phyloP scores from a whole-genome alignment of 2,329 filamentous ascomycete species.

The Diaporthe capsici region DNA sequence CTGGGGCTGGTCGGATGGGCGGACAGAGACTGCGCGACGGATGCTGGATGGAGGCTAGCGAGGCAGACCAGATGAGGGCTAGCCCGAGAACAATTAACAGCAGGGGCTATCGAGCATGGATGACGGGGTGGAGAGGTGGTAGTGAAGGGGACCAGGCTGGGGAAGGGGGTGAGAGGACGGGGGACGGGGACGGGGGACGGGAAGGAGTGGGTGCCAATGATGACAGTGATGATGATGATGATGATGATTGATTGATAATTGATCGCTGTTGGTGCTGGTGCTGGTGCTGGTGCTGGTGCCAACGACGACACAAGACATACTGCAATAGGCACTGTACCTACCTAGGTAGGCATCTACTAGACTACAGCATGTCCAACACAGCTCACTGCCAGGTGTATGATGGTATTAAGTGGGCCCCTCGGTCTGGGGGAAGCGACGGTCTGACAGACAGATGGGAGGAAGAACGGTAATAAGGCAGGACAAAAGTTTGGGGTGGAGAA shows the following conservation, averaged over 20 bases:
- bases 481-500: conserved; percentile 18
- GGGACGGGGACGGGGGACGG: background rate
- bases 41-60: conserved; percentile 6
- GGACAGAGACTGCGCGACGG: conserved; percentile 16
- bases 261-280: background rate
- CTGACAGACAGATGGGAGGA: background rate
- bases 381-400: background rate
- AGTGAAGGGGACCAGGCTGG: background rate
- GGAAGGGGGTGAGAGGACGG: background rate
- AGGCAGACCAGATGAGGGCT: conserved; percentile 13
- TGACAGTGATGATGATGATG: background rate
- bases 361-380: too few species aligned
- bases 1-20: conserved; percentile 19
- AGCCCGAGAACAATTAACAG: conserved; percentile 1
- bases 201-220: background rate
- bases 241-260: background rate
- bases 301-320: background rate
- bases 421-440: conserved; percentile 25
- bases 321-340: background rate
- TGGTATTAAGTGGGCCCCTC: background rate
- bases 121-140: background rate
- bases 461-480: background rate
- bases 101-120: background rate
- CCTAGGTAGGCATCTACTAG: too few species aligned
- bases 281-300: background rate